A percentile compares a stretch with the other conserved stretches of the same genome.
Evolutionary conservation across 768 basidiomycete species (phyloP).

Genomic region (Coprinopsis sp.): DNA sequence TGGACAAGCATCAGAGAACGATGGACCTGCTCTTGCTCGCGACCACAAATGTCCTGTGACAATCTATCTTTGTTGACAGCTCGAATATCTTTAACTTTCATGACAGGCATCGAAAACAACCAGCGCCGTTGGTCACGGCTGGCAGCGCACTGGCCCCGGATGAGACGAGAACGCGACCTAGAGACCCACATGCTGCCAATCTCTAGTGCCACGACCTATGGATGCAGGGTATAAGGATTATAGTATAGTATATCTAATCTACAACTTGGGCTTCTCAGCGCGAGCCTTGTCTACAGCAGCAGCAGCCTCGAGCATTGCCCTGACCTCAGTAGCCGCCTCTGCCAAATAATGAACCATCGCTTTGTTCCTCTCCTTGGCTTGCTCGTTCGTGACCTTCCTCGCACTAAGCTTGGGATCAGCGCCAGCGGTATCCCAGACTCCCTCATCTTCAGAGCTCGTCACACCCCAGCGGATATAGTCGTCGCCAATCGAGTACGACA

Average conservation of each 20-base stretch:
- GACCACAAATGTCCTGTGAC: too few species aligned
- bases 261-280: slow-evolving; percentile 20
- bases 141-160: too few species aligned
- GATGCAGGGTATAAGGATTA: not conserved
- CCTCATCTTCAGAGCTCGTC: slow-evolving; percentile 43
- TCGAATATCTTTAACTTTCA: too few species aligned
- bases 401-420: not conserved
- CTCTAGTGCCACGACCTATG: not conserved
- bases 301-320: slow-evolving; percentile 69
- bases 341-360: slow-evolving; percentile 66
- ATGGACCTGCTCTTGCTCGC: too few species aligned
- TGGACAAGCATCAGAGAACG: too few species aligned
- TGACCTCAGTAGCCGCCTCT: slow-evolving; percentile 76
- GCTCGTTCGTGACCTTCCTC: slow-evolving; percentile 3
- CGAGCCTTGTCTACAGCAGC: slow-evolving; percentile 36
- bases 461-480: slow-evolving; percentile 87
- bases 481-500: slow-evolving; percentile 87
- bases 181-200: too few species aligned
- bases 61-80: too few species aligned
- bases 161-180: too few species aligned
- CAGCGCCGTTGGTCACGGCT: too few species aligned
- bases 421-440: slow-evolving; percentile 3
- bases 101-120: too few species aligned
- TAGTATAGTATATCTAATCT: not conserved
- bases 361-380: slow-evolving; percentile 45